Evolutionary conservation across 495 filamentous ascomycete genomes (phyloP).

Genomic region (Aspergillus bertholletiae): DNA sequence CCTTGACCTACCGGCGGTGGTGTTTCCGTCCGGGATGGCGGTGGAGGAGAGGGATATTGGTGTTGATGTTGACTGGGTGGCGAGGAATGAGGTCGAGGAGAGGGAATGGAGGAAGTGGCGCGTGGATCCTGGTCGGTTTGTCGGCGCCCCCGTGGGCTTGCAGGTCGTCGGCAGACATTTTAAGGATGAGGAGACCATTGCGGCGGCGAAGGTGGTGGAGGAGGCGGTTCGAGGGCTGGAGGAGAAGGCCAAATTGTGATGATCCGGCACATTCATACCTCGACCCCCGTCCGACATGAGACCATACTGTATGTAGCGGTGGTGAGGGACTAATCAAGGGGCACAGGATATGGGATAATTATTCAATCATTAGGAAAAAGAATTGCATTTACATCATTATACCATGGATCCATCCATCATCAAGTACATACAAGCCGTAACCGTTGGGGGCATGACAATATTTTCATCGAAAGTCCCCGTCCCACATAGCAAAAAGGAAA

Average conservation of each 20-base stretch:
- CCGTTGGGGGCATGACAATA: too few relatives aligned
- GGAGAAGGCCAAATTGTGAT: not conserved
- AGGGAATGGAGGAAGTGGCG: constrained; percentile 38
- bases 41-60: constrained; percentile 39
- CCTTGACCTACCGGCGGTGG: constrained; percentile 59
- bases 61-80: constrained; percentile 24
- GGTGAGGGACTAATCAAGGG: too few relatives aligned
- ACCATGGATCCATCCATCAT: not conserved
- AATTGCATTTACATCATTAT: not conserved
- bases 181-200: constrained; percentile 39
- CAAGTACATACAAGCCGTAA: constrained; percentile 1
- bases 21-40: constrained; percentile 50
- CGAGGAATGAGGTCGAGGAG: constrained; percentile 31
- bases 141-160: constrained; percentile 46
- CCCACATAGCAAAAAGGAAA: too few relatives aligned
- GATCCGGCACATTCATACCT: too few relatives aligned
- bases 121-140: constrained; percentile 27
- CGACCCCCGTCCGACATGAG: too few relatives aligned
- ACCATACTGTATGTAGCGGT: too few relatives aligned
- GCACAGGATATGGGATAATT: too few relatives aligned
- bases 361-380: too few relatives aligned
- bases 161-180: constrained; percentile 49
- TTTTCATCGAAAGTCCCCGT: too few relatives aligned
- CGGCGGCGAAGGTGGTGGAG: constrained; percentile 31
- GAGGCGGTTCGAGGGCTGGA: constrained; percentile 19